Percentiles rank a stretch among this genome's conserved stretches.
Evolutionary conservation across 805 yeast species (phyloP).

Genomic region (Isabelozyma pseudorhagii): DNA sequence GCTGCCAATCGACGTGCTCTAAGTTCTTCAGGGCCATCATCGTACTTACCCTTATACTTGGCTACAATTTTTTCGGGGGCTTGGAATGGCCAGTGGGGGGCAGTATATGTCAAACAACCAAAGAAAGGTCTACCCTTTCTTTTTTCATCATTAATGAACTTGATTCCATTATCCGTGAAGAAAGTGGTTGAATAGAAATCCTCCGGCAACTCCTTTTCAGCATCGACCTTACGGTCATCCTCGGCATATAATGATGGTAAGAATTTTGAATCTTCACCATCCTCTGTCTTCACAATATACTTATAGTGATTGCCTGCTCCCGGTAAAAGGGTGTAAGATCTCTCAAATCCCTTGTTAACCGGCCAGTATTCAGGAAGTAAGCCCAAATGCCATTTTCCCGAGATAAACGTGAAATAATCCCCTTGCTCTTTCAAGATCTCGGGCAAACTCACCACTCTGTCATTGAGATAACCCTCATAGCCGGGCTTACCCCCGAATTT

Average conservation of each 20-base stretch:
- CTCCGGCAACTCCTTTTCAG: slow-evolving; percentile 39
- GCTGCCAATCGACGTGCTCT: slow-evolving; percentile 35
- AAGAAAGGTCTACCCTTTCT: slow-evolving; percentile 51
- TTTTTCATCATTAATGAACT: slow-evolving; percentile 22
- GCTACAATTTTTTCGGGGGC: slow-evolving; percentile 48
- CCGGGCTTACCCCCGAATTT: slow-evolving; percentile 46
- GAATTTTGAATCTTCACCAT: slow-evolving; percentile 27
- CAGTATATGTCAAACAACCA: slow-evolving; percentile 54
- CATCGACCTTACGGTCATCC: slow-evolving; percentile 34
- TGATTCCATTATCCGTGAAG: slow-evolving; percentile 44
- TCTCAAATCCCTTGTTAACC: slow-evolving; percentile 46
- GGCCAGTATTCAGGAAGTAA: slow-evolving; percentile 48
- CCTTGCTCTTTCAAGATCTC: slow-evolving; percentile 48
- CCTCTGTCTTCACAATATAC: slow-evolving; percentile 34
- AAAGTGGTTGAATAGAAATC: slow-evolving; percentile 45
- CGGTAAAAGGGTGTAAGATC: slow-evolving; percentile 47
- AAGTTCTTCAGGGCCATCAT: slow-evolving; percentile 46
- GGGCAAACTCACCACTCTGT: slow-evolving; percentile 50
- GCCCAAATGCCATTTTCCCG: slow-evolving; percentile 66
- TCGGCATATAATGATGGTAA: slow-evolving; percentile 39
- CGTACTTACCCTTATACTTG: slow-evolving; percentile 47
- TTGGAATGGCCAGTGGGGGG: slow-evolving; percentile 68
- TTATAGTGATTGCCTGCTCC: slow-evolving; percentile 60
- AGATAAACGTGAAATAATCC: slow-evolving; percentile 46
- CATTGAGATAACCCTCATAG: slow-evolving; percentile 53